These are phyloP conservation scores for Diaporthe sp. DNA, from an alignment of 2,329 filamentous ascomycete species.

Conservation along the genomic window DNA sequence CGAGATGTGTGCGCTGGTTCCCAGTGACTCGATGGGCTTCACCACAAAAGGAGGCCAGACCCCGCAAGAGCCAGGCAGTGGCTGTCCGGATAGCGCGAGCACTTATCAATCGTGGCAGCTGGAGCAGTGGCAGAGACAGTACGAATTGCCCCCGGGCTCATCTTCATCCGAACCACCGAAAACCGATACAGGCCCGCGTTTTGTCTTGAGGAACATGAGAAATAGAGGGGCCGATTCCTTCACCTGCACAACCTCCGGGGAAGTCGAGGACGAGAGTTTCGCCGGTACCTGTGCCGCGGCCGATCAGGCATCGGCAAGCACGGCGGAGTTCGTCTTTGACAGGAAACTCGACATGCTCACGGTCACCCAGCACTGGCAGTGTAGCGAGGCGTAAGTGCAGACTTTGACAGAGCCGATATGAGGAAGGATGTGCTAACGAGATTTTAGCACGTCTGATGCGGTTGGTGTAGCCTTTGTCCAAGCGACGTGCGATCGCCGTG, in stretches of 20 bases:
- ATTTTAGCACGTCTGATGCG: not conserved
- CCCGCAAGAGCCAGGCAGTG: not conserved
- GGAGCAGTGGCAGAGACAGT: slow-evolving; percentile 15
- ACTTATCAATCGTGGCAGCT: slow-evolving; percentile 1
- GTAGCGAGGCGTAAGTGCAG: not conserved
- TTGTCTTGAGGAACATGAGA: slow-evolving; percentile 2
- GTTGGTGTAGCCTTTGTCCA: slow-evolving; percentile 11
- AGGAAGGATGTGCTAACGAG: not conserved
- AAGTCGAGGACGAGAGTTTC: not conserved
- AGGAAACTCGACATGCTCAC: slow-evolving; percentile 19
- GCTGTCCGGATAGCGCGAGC: not conserved
- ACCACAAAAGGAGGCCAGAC: not conserved
- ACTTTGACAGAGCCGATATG: not conserved
- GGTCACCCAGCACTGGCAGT: not conserved
- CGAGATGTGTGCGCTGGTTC: not conserved
- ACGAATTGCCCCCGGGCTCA: not conserved
- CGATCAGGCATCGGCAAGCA: not conserved
- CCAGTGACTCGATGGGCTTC: not conserved
- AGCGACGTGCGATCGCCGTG: slow-evolving; percentile 10
- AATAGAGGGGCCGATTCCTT: not conserved
- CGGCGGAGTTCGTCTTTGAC: slow-evolving; percentile 3
- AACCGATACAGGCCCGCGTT: not conserved
- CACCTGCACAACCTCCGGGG: not conserved
- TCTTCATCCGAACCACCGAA: not conserved
- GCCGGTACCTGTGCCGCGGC: not conserved